Conservation (phyloP, 2,329 filamentous ascomycete species). For the Coniella vitis region DNA sequence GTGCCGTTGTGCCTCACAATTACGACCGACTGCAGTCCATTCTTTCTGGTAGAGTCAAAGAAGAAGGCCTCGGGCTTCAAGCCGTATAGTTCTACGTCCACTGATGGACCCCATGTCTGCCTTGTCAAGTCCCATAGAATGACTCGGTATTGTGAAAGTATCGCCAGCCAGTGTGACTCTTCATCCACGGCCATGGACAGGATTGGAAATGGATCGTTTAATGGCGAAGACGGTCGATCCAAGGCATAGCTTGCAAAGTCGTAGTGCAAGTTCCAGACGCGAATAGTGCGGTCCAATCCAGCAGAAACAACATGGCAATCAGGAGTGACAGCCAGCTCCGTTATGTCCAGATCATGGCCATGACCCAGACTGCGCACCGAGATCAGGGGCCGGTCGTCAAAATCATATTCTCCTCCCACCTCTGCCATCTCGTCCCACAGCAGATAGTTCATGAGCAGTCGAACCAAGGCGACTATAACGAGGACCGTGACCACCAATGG, state of each 20-base stretch:
- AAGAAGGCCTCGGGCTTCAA: slow-evolving; percentile 58
- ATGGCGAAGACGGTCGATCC: slow-evolving; percentile 29
- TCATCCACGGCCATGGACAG: slow-evolving; percentile 59
- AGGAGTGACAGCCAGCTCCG: slow-evolving; percentile 54
- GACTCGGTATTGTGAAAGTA: slow-evolving; percentile 53
- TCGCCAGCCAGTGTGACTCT: slow-evolving; percentile 57
- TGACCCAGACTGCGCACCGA: slow-evolving; percentile 53
- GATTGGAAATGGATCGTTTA: slow-evolving; percentile 48
- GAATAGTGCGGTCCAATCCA: slow-evolving; percentile 62
- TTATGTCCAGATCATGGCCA: slow-evolving; percentile 64
- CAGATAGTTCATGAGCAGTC: slow-evolving; percentile 67
- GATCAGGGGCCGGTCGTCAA: slow-evolving; percentile 44
- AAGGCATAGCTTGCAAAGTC: slow-evolving; percentile 36
- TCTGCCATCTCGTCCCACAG: slow-evolving; percentile 56
- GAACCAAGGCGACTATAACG: slow-evolving; percentile 56
- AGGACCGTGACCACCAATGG: slow-evolving; percentile 58
- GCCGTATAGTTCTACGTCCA: slow-evolving; percentile 48
- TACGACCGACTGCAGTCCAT: slow-evolving; percentile 42
- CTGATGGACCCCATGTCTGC: slow-evolving; percentile 47
- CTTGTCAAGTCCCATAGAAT: slow-evolving; percentile 57
- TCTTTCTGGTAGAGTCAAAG: slow-evolving; percentile 41
- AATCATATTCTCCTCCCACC: slow-evolving; percentile 38
- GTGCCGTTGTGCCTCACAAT: slow-evolving; percentile 59
- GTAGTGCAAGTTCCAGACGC: slow-evolving; percentile 56
- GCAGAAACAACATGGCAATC: slow-evolving; percentile 62